phyloP scores from a whole-genome alignment of 176 grass and related monocot genomes.

The Bromus sterilis region DNA sequence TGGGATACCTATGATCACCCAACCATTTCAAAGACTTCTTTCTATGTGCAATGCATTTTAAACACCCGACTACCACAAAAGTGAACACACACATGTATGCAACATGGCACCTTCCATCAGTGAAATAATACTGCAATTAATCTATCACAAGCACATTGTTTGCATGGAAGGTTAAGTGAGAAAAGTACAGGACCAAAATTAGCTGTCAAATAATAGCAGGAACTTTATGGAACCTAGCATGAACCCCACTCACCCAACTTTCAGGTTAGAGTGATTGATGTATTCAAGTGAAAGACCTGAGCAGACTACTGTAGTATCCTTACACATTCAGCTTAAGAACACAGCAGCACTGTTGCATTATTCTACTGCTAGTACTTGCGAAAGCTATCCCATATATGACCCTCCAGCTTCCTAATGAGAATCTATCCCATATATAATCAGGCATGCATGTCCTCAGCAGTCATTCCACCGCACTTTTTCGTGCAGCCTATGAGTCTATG shows the following conservation, averaged over 20 bases:
- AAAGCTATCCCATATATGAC: slow-evolving; percentile 13
- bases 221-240: background rate
- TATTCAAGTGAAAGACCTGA: slow-evolving; percentile 4
- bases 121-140: background rate
- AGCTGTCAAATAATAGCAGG: background rate
- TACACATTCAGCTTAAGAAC: background rate
- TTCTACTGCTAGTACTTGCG: slow-evolving; percentile 8
- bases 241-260: background rate
- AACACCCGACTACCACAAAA: background rate
- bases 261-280: background rate
- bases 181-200: background rate
- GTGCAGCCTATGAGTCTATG: background rate
- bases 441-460: background rate
- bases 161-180: background rate
- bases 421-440: background rate
- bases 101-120: background rate
- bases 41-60: background rate
- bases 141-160: background rate
- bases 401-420: slow-evolving; percentile 12
- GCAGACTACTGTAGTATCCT: background rate
- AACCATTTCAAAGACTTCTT: background rate
- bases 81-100: background rate
- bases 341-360: slow-evolving; percentile 3
- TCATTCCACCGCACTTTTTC: background rate
- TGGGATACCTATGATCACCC: background rate